Percentiles rank a stretch among this genome's conserved stretches.
These are phyloP conservation scores for Naegleria gruberi DNA, from an alignment of 208 protist genomes.

Conservation along the genomic window DNA sequence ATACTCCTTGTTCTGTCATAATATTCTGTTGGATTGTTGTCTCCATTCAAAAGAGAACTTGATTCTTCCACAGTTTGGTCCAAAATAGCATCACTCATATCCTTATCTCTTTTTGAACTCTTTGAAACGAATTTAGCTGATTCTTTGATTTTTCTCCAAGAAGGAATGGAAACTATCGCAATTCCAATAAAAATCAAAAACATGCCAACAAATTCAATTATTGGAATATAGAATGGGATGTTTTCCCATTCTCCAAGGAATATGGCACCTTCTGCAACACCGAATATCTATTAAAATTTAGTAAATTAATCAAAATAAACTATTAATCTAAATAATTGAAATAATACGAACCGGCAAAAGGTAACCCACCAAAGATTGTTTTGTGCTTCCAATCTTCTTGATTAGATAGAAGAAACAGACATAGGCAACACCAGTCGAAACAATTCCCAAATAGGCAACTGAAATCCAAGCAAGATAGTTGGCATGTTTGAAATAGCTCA, in stretches of 20 bases:
- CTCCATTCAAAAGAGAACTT: background rate
- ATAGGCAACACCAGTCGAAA: slow-evolving; percentile 23
- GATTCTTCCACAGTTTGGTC: background rate
- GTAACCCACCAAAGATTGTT: slow-evolving; percentile 21
- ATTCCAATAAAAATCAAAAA: slow-evolving; percentile 13
- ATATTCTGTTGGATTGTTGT: background rate
- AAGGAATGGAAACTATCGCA: slow-evolving; percentile 1
- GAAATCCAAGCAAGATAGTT: background rate
- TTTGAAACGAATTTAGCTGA: background rate
- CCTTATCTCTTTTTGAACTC: background rate
- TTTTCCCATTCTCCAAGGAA: slow-evolving; percentile 17
- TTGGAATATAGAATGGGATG: background rate
- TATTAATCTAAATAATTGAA: too few relatives aligned
- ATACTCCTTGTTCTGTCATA: background rate
- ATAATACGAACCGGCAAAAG: too few relatives aligned
- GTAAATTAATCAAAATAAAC: too few relatives aligned
- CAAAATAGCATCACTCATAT: background rate
- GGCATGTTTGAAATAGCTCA: background rate
- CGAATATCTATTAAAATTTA: too few relatives aligned
- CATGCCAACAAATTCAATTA: slow-evolving; percentile 12
- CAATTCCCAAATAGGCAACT: slow-evolving; percentile 3
- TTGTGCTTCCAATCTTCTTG: background rate
- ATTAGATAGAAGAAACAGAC: slow-evolving; percentile 24
- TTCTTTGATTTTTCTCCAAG: background rate
- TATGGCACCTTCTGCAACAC: slow-evolving; percentile 20